These are phyloP conservation scores for Fraxinus americana DNA, from an alignment of 257 asterid species.

Conservation along the genomic window DNA sequence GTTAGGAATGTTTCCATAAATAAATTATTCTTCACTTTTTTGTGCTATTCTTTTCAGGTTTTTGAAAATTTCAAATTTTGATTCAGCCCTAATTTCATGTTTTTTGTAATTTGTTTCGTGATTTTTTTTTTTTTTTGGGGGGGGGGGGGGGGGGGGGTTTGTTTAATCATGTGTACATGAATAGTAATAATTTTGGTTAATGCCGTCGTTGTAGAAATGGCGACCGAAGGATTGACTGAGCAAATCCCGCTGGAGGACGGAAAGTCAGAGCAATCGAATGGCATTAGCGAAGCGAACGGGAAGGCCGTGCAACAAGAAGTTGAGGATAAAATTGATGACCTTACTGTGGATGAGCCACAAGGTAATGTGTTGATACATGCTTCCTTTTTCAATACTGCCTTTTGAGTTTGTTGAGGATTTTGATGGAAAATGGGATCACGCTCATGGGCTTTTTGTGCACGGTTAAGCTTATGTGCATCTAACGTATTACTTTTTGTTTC, in stretches of 20 bases:
- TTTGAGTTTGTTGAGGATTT: background rate
- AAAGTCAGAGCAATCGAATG: slow-evolving; percentile 33
- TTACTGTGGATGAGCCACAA: slow-evolving; percentile 58
- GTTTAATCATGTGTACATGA: background rate
- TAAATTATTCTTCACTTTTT: background rate
- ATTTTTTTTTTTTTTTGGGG: background rate
- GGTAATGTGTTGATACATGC: slow-evolving; percentile 32
- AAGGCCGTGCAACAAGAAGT: slow-evolving; percentile 39
- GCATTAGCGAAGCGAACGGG: slow-evolving; percentile 32
- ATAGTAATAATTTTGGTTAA: too few relatives aligned
- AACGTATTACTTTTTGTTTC: background rate
- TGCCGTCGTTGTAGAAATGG: background rate
- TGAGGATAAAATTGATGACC: slow-evolving; percentile 54
- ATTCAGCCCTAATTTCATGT: background rate
- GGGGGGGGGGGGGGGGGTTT: background rate
- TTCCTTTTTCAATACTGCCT: background rate
- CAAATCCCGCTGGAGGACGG: slow-evolving; percentile 35
- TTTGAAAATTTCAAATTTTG: background rate
- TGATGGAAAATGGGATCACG: background rate
- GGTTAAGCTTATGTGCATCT: background rate
- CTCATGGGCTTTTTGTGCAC: background rate
- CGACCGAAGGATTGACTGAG: background rate
- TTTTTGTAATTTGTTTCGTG: background rate
- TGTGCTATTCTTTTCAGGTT: background rate
- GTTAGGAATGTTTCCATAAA: background rate